phyloP scores from a whole-genome alignment of 805 yeast genomes.

The Metschnikowia shivogae region DNA sequence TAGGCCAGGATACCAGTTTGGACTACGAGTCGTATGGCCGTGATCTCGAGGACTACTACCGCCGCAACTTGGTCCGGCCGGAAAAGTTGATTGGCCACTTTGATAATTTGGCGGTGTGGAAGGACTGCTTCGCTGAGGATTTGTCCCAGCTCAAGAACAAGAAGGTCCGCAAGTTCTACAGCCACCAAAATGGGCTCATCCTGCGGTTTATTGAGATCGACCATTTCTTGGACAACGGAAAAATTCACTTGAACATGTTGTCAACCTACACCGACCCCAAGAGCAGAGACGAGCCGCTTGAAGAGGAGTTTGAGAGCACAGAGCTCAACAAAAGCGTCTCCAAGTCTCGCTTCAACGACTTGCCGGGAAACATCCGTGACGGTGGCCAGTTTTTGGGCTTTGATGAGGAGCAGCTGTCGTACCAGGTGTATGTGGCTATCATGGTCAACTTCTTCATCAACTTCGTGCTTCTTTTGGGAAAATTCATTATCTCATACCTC shows the following conservation, averaged over 20 bases:
- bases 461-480: conserved; percentile 55
- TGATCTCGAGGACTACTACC: conserved; percentile 23
- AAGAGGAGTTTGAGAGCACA: conserved; percentile 7
- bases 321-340: conserved; percentile 17
- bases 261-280: conserved; percentile 44
- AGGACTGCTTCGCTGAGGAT: conserved; percentile 18
- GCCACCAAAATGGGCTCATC: conserved; percentile 56
- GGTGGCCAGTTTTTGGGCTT: conserved; percentile 53
- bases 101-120: conserved; percentile 30
- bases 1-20: conserved; percentile 3
- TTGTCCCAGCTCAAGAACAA: conserved; percentile 20
- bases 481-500: conserved; percentile 53
- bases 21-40: conserved; percentile 6
- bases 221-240: conserved; percentile 61
- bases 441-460: conserved; percentile 60
- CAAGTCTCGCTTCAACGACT: conserved; percentile 34
- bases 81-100: conserved; percentile 32
- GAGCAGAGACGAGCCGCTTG: conserved; percentile 14
- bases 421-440: conserved; percentile 56
- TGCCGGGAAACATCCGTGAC: conserved; percentile 59
- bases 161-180: conserved; percentile 43
- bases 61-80: conserved; percentile 30
- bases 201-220: conserved; percentile 59
- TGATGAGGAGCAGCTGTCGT: conserved; percentile 38
- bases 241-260: conserved; percentile 58